These are phyloP conservation scores for Flammula alnicola DNA, from an alignment of 1,284 basidiomycete genomes.

Conservation along the genomic window DNA sequence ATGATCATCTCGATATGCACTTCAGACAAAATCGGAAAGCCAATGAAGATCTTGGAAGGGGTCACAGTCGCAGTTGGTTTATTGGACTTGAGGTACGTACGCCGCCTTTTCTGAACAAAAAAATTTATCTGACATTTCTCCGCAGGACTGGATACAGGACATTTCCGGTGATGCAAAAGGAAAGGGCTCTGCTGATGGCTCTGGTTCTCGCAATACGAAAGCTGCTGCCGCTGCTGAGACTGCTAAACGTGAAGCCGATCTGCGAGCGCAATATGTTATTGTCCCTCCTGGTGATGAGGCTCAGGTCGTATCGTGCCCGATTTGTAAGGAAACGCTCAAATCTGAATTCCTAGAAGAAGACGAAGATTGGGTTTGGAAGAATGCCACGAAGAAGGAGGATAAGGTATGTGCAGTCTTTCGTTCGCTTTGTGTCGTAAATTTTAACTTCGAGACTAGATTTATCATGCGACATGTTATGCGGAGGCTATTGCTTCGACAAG, in stretches of 20 bases:
- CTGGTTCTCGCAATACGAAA: conserved; percentile 54
- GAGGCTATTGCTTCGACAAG: conserved; percentile 71
- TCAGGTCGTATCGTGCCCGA: conserved; percentile 83
- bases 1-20: conserved; percentile 96
- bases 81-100: conserved; percentile 78
- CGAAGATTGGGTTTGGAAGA: conserved; percentile 98
- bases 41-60: conserved; percentile 82
- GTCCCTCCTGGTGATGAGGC: conserved; percentile 88
- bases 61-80: conserved; percentile 93
- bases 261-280: conserved; percentile 82
- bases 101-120: background rate
- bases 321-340: conserved; percentile 95
- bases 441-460: conserved; percentile 58
- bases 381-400: conserved; percentile 85
- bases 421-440: background rate
- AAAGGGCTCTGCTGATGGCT: conserved; percentile 61
- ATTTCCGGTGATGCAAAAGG: conserved; percentile 61
- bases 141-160: conserved; percentile 87
- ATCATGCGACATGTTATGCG: conserved; percentile 91
- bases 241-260: conserved; percentile 73
- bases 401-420: conserved; percentile 56
- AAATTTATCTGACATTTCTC: conserved; percentile 13
- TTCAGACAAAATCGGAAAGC: conserved; percentile 94
- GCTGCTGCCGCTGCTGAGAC: conserved; percentile 67
- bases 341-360: conserved; percentile 95